phyloP scores from a whole-genome alignment of 805 yeast genomes.

The Sungouiozyma ichnusensis region DNA sequence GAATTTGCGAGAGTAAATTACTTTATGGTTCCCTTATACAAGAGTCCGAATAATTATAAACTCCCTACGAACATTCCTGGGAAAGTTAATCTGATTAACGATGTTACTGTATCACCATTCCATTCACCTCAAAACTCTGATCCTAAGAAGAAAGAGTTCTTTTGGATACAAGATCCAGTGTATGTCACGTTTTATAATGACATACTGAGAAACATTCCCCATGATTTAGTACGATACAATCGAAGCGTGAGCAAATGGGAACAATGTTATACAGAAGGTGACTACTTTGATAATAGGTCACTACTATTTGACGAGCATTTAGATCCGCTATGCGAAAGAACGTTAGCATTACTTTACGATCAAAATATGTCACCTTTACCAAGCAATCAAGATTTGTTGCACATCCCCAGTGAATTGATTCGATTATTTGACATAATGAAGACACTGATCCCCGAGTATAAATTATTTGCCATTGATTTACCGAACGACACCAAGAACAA shows the following conservation, averaged over 20 bases:
- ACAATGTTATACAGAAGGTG: conserved; percentile 14
- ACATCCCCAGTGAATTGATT: conserved; percentile 22
- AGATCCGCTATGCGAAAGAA: conserved; percentile 20
- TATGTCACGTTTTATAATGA: conserved; percentile 23
- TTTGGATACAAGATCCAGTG: conserved; percentile 22
- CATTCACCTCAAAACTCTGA: not conserved
- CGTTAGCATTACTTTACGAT: conserved; percentile 7
- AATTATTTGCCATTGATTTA: conserved; percentile 19
- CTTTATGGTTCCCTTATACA: conserved; percentile 23
- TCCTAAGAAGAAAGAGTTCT: conserved; percentile 2
- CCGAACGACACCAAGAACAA: conserved; percentile 8
- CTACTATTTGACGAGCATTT: conserved; percentile 8
- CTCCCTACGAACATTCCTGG: conserved; percentile 12
- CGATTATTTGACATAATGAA: conserved; percentile 18
- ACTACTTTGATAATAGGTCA: not conserved
- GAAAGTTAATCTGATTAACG: conserved; percentile 10
- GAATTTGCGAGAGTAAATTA: conserved; percentile 19
- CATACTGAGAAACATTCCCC: conserved; percentile 17
- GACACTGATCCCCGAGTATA: conserved; percentile 18
- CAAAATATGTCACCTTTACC: conserved; percentile 1
- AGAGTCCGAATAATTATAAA: conserved; percentile 4
- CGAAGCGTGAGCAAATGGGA: conserved; percentile 11
- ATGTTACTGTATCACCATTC: conserved; percentile 11
- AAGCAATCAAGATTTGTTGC: not conserved
- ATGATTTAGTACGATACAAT: conserved; percentile 17